Percentiles rank a stretch among this genome's conserved stretches.
Evolutionary conservation across 306 rosid species (phyloP).

Genomic region (Herpetospermum pedunculosum): DNA sequence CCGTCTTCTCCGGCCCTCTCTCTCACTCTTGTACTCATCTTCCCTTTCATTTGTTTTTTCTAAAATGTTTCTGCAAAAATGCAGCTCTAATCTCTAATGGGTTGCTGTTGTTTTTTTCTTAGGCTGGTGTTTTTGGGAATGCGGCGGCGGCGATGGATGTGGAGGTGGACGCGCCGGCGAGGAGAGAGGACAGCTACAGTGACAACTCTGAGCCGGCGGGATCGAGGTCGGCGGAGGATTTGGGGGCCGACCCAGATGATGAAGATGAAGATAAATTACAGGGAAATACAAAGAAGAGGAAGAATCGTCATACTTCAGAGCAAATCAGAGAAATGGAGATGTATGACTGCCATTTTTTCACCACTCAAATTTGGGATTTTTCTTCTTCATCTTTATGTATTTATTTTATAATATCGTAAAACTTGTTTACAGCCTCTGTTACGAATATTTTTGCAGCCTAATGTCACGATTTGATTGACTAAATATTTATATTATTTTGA

Average conservation of each 20-base stretch:
- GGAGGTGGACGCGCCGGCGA: slow-evolving; percentile 43
- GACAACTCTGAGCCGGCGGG: slow-evolving; percentile 68
- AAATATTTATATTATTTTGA: too few relatives aligned
- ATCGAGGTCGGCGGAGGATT: slow-evolving; percentile 82
- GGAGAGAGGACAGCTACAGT: slow-evolving; percentile 58
- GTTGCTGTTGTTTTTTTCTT: background rate
- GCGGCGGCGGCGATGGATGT: slow-evolving; percentile 35
- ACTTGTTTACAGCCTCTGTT: too few relatives aligned
- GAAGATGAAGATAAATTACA: slow-evolving; percentile 29
- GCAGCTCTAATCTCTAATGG: background rate
- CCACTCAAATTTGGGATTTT: too few relatives aligned
- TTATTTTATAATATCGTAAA: too few relatives aligned
- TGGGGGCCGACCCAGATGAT: slow-evolving; percentile 34
- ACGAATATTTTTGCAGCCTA: too few relatives aligned
- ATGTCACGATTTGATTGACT: too few relatives aligned
- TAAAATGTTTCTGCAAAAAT: background rate
- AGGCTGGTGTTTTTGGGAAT: slow-evolving; percentile 90
- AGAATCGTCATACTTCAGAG: slow-evolving; percentile 76
- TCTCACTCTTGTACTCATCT: slow-evolving; percentile 64
- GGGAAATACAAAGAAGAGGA: slow-evolving; percentile 76
- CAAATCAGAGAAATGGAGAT: slow-evolving; percentile 98
- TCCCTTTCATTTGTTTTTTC: background rate
- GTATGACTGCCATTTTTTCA: too few relatives aligned
- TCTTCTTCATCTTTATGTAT: too few relatives aligned
- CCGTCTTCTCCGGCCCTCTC: slow-evolving; percentile 90